Evolutionary conservation across 148 eudicot species (phyloP).

Genomic region (Beta vulgaris): DNA sequence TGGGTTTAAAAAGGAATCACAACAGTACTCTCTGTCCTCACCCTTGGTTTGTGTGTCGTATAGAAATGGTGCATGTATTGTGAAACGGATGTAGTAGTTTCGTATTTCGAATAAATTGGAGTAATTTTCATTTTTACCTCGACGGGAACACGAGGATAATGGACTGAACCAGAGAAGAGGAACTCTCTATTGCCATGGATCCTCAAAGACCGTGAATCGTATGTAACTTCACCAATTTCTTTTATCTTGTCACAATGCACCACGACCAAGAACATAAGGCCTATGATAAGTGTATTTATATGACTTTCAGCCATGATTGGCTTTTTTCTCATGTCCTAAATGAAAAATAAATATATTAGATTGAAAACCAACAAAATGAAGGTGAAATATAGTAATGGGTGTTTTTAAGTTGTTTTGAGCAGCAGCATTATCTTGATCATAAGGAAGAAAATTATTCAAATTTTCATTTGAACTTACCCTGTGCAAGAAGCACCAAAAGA

Average conservation of each 20-base stretch:
- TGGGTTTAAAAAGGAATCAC: too few relatives aligned
- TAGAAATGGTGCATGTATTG: too few relatives aligned
- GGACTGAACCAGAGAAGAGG: constrained; percentile 53
- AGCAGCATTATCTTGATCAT: not conserved
- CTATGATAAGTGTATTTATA: constrained; percentile 3
- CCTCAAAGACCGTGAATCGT: constrained; percentile 33
- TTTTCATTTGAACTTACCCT: constrained; percentile 8
- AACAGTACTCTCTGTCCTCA: too few relatives aligned
- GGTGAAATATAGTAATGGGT: not conserved
- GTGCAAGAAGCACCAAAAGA: not conserved
- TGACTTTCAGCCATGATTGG: constrained; percentile 17
- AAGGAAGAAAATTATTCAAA: not conserved
- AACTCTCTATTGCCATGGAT: constrained; percentile 43
- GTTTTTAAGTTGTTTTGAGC: not conserved
- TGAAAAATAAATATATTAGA: not conserved
- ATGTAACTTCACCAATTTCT: constrained; percentile 31
- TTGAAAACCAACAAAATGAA: not conserved
- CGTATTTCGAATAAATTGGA: too few relatives aligned
- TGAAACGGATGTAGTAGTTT: too few relatives aligned
- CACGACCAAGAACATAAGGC: constrained; percentile 4
- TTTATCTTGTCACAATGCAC: constrained; percentile 43
- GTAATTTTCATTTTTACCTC: constrained; percentile 28
- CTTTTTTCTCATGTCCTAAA: not conserved
- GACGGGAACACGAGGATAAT: constrained; percentile 46
- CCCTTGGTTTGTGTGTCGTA: too few relatives aligned